A percentile compares a stretch with the other conserved stretches of the same genome.
These are phyloP conservation scores for Solanum hybrid DNA, from an alignment of 305 asterid genomes.

Conservation along the genomic window DNA sequence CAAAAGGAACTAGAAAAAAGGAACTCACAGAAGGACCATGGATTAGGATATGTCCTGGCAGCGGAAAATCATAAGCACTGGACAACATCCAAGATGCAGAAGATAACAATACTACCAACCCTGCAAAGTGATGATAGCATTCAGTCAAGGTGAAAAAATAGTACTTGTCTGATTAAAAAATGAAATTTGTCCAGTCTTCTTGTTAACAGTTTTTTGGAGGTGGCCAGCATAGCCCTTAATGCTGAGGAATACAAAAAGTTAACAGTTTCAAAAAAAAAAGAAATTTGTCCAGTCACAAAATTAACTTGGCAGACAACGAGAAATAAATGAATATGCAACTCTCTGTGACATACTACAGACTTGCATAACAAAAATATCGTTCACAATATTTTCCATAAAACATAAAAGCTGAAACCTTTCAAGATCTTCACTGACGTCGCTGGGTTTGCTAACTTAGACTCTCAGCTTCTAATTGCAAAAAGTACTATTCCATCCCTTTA, in stretches of 20 bases:
- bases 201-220: no score
- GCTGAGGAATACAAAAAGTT: no score
- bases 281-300: not conserved
- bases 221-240: no score
- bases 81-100: constrained; percentile 51
- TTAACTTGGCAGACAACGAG: not conserved
- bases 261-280: no score
- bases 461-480: not conserved
- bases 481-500: not conserved
- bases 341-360: not conserved
- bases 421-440: not conserved
- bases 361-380: not conserved
- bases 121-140: constrained; percentile 30
- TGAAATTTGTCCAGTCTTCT: no score
- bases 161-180: not conserved
- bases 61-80: constrained; percentile 57
- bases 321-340: not conserved
- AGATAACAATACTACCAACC: constrained; percentile 61
- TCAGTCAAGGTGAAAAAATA: not conserved
- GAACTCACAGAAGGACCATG: constrained; percentile 82
- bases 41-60: constrained; percentile 87
- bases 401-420: not conserved
- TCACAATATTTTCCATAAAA: not conserved
- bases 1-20: constrained; percentile 6
- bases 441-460: not conserved